Evolutionary conservation across 192 early-diverging fungal genomes (phyloP).

Genomic region (Coemansia furcata): DNA sequence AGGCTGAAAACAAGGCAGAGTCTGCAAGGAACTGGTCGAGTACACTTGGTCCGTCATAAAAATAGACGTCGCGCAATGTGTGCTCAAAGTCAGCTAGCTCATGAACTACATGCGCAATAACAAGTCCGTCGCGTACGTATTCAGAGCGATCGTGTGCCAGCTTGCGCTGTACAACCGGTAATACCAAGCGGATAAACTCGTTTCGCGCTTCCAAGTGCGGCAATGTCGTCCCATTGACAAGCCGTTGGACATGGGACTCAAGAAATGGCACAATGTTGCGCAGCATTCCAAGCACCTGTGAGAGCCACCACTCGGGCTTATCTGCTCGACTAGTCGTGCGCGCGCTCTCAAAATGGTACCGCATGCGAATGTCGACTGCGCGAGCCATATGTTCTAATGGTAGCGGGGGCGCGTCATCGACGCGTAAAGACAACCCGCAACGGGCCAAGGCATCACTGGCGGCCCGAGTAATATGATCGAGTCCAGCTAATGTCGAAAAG

Average conservation of each 20-base stretch:
- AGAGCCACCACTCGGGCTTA: slow-evolving; percentile 81
- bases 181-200: slow-evolving; percentile 62
- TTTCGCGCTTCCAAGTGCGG: slow-evolving; percentile 59
- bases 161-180: slow-evolving; percentile 59
- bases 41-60: slow-evolving; percentile 36
- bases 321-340: slow-evolving; percentile 71
- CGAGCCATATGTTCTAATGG: slow-evolving; percentile 56
- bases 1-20: slow-evolving; percentile 59
- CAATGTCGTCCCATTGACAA: slow-evolving; percentile 53
- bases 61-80: slow-evolving; percentile 61
- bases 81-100: slow-evolving; percentile 69
- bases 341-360: slow-evolving; percentile 70
- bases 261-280: slow-evolving; percentile 65
- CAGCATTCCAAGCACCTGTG: slow-evolving; percentile 58
- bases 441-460: slow-evolving; percentile 10
- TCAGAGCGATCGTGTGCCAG: slow-evolving; percentile 53
- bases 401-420: slow-evolving; percentile 28
- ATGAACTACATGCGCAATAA: slow-evolving; percentile 64
- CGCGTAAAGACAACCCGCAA: slow-evolving; percentile 2
- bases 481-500: slow-evolving; percentile 31
- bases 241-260: slow-evolving; percentile 59
- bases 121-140: slow-evolving; percentile 56
- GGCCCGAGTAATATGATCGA: slow-evolving; percentile 27
- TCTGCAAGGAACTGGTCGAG: slow-evolving; percentile 59
- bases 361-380: slow-evolving; percentile 63